Percentiles rank a stretch among this genome's conserved stretches.
Conservation (phyloP, 2,329 filamentous ascomycete genomes). For the Pseudocercospora eumusae region DNA sequence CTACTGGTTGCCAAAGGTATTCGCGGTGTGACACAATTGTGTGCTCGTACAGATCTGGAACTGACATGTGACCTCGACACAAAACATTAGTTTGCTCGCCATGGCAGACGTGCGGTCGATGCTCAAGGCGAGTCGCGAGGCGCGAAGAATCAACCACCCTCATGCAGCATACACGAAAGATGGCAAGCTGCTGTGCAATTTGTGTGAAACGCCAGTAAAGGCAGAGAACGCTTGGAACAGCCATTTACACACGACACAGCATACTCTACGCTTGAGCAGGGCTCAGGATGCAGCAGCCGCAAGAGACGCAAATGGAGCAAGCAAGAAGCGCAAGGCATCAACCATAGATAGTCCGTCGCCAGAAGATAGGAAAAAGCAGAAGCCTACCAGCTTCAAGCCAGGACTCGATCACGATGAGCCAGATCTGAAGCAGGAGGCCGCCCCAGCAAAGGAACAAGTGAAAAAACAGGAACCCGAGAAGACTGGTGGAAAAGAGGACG, state of each 20-base stretch:
- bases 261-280: constrained; percentile 43
- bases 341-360: constrained; percentile 20
- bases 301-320: constrained; percentile 32
- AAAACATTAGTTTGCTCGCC: neutral
- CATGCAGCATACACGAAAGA: constrained; percentile 67
- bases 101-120: constrained; percentile 83
- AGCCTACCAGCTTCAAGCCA: constrained; percentile 15
- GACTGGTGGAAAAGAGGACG: neutral
- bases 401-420: constrained; percentile 32
- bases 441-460: neutral
- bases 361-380: constrained; percentile 30
- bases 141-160: constrained; percentile 71
- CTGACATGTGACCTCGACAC: neutral
- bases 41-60: neutral
- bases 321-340: constrained; percentile 57
- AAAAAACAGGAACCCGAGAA: neutral
- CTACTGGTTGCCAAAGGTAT: neutral
- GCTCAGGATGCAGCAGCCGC: constrained; percentile 35
- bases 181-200: constrained; percentile 66
- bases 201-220: constrained; percentile 66
- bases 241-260: constrained; percentile 57
- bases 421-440: constrained; percentile 36
- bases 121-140: constrained; percentile 73
- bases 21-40: neutral
- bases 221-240: constrained; percentile 67